phyloP scores from a whole-genome alignment of 83 land plant genomes.

The Diphasiastrum complanatum region DNA sequence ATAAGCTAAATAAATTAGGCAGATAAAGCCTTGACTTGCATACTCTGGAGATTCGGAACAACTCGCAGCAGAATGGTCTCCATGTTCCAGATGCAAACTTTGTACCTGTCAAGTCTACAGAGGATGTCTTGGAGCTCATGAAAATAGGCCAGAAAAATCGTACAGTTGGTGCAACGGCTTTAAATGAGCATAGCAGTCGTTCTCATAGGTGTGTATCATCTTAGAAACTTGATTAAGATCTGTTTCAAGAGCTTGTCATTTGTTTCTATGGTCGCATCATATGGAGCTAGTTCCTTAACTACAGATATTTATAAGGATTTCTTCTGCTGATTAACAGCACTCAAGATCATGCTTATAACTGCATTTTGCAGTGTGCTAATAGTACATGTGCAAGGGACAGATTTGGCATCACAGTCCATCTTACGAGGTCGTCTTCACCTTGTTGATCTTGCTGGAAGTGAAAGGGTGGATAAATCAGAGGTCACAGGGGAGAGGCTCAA shows the following conservation, averaged over 20 bases:
- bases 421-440: slow-evolving; percentile 94
- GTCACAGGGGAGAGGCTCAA: slow-evolving; percentile 94
- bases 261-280: background rate
- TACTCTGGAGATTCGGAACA: too few relatives aligned
- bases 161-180: slow-evolving; percentile 89
- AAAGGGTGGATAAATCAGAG: slow-evolving; percentile 88
- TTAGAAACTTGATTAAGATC: too few relatives aligned
- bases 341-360: too few relatives aligned
- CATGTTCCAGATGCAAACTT: slow-evolving; percentile 89
- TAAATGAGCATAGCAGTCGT: slow-evolving; percentile 87
- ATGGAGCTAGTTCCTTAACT: background rate
- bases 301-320: too few relatives aligned
- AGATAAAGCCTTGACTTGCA: too few relatives aligned
- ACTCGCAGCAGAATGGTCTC: slow-evolving; percentile 72
- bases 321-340: too few relatives aligned
- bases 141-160: slow-evolving; percentile 68
- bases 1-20: too few relatives aligned
- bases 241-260: background rate
- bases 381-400: slow-evolving; percentile 89
- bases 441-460: slow-evolving; percentile 98
- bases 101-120: slow-evolving; percentile 64
- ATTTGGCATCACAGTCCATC: slow-evolving; percentile 55
- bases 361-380: slow-evolving; percentile 87
- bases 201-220: slow-evolving; percentile 64
- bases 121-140: slow-evolving; percentile 82